phyloP scores from a whole-genome alignment of 1,139 yeast species.

The Schizosaccharomyces versatilis region DNA sequence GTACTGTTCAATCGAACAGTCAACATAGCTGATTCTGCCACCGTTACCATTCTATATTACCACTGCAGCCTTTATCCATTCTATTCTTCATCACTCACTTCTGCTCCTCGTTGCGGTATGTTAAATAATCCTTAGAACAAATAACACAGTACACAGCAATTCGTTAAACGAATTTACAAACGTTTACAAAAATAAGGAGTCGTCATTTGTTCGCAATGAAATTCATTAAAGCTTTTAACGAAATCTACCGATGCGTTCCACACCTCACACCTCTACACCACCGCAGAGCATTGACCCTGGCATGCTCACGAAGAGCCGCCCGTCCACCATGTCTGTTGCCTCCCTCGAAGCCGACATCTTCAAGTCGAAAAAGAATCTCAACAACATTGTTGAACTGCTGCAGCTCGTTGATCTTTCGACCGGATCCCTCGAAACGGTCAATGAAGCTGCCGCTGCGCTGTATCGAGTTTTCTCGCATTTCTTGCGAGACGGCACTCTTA shows the following conservation, averaged over 20 bases:
- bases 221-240: background rate
- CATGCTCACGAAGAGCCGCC: background rate
- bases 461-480: conserved; percentile 37
- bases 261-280: background rate
- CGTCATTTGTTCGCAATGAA: too few species aligned
- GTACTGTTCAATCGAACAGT: too few species aligned
- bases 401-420: conserved; percentile 19
- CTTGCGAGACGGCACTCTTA: conserved; percentile 29
- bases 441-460: conserved; percentile 27
- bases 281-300: background rate
- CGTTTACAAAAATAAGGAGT: too few species aligned
- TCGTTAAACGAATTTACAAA: too few species aligned
- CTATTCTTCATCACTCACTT: too few species aligned
- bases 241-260: background rate
- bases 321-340: conserved; percentile 15
- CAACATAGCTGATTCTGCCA: too few species aligned
- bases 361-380: conserved; percentile 28
- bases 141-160: too few species aligned
- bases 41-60: too few species aligned
- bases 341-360: conserved; percentile 20
- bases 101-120: too few species aligned
- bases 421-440: conserved; percentile 13
- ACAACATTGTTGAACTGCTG: conserved; percentile 29
- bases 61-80: too few species aligned
- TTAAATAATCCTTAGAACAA: too few species aligned